A percentile compares a stretch with the other conserved stretches of the same genome.
Conservation (phyloP, 495 filamentous ascomycete genomes). For the Aspergillus steynii region DNA sequence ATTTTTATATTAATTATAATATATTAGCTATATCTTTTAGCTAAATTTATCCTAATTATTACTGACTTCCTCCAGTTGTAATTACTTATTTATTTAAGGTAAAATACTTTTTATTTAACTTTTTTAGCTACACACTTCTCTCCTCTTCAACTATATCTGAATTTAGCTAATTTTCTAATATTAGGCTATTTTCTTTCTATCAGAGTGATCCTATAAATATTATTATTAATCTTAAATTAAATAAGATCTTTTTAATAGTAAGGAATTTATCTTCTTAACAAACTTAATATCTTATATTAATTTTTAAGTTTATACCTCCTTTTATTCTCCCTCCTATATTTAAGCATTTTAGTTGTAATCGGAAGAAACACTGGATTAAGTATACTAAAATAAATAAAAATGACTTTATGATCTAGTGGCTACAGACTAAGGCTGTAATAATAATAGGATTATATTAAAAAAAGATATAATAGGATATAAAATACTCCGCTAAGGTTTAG, state of each 20-base stretch:
- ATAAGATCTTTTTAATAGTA: background rate
- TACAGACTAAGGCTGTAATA: constrained; percentile 10
- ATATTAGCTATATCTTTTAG: background rate
- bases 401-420: constrained; percentile 14
- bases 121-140: background rate
- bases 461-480: background rate
- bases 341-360: background rate
- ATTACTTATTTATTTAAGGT: background rate
- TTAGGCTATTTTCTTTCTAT: background rate
- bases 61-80: background rate
- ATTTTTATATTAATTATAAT: background rate
- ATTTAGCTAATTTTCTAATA: background rate
- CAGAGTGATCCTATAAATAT: background rate
- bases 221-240: background rate
- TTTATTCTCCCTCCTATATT: background rate
- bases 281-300: background rate
- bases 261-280: background rate
- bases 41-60: background rate
- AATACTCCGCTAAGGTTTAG: constrained; percentile 5
- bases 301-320: background rate
- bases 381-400: constrained; percentile 12
- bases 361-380: constrained; percentile 2
- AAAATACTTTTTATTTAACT: background rate
- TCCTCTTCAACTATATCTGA: background rate
- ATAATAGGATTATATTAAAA: constrained; percentile 6